Evolutionary conservation across 2,329 filamentous ascomycete species (phyloP).

Genomic region (Niveomyces coronatus): DNA sequence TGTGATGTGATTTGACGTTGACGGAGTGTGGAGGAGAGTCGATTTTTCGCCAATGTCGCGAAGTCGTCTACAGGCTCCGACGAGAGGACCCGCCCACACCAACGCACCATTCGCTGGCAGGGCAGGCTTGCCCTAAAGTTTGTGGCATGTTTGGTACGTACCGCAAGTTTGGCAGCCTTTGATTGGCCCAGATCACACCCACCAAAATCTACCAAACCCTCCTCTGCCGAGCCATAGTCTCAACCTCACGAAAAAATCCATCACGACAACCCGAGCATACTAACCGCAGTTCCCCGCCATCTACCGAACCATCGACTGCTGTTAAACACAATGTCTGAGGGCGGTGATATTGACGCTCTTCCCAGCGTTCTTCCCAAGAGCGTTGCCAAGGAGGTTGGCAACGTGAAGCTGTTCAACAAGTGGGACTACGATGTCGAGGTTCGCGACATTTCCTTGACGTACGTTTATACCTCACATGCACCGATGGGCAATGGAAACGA

Average conservation of each 20-base stretch:
- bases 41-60: constrained; percentile 19
- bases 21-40: constrained; percentile 24
- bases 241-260: constrained; percentile 25
- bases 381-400: constrained; percentile 77
- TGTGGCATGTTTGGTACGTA: constrained; percentile 19
- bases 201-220: constrained; percentile 26
- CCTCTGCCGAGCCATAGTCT: constrained; percentile 22
- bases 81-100: constrained; percentile 13
- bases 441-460: constrained; percentile 99
- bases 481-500: too few relatives aligned
- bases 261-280: constrained; percentile 28
- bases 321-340: constrained; percentile 75
- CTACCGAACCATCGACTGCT: constrained; percentile 27
- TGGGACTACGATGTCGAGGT: constrained; percentile 99
- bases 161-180: constrained; percentile 17
- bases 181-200: constrained; percentile 27
- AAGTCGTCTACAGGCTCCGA: constrained; percentile 20
- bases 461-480: constrained; percentile 33
- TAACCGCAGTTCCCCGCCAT: constrained; percentile 27
- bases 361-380: constrained; percentile 88
- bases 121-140: constrained; percentile 33
- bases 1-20: constrained; percentile 30
- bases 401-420: constrained; percentile 96
- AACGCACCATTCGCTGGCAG: constrained; percentile 16
- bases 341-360: constrained; percentile 81